Base-by-base conservation (phyloP, 768 basidiomycete species). In the Auricularia sp. region DNA sequence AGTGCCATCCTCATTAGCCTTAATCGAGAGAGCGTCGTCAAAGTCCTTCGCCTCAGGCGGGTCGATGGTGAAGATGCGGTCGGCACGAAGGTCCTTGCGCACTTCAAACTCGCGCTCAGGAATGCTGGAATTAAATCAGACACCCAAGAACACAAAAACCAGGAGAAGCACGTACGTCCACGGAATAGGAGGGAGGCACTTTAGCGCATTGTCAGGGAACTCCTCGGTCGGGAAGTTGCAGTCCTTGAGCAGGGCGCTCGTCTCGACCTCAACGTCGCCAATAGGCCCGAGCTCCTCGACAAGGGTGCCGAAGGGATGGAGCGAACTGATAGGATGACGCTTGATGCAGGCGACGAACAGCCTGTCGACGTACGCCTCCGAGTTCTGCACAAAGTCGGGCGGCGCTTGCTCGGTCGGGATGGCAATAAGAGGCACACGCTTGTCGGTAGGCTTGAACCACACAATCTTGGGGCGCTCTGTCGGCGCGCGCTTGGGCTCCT, bases 401-500 rank as follows among this genome's bases (percentile, higher is more conserved):
- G 97, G 97, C 0, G 97, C 96, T 76, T 99, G 97, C 71, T 99
- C 97, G 6, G 97, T 98, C 7, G 95, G 96, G 67, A 99, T 99
- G 64, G 97, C 97, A 71, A 99, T 98, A 51, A 98, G 82, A 54
- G 97, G 97, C 1, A 99, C 97, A 64, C 97, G 91, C 76, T 99
- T 99, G 79, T 98, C 95, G 34, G 96, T 98, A 3, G 97, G 97
- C 78, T 98, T 96, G 83, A 99, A 98, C 97, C 97, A 99, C 58
- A 99, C 95, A 68, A 99, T 99, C 82, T 98, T 98, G 67, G 96
- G 96, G 47, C 95, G 87, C 74, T 94, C 92, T 54, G 89, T 86
- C 1, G 87, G 85, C 35, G 79, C 81, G 56, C 88, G 87, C 70
- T 88, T 83, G 35, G 88, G 88, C 72, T 93, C 91, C 65, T 91